Evolutionary conservation across 257 asterid genomes (phyloP), one percentile per base, ranked within the genome.

Genomic region (Nicotiana paniculata): DNA sequence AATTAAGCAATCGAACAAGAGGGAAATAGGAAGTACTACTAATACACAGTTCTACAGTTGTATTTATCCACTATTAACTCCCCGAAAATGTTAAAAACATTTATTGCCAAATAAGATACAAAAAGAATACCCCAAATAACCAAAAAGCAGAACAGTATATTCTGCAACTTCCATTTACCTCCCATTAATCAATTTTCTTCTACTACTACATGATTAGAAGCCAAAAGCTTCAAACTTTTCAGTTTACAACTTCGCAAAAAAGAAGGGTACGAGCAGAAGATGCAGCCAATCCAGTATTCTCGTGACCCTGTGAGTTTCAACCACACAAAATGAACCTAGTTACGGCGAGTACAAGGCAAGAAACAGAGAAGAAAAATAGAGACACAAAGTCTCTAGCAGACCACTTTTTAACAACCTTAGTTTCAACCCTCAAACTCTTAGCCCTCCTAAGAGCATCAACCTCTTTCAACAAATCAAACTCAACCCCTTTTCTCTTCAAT

Each of bases 391-490:
- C 99, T 86, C 97, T 85, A 9, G 87, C 85, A 6, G 97, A 93
- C 98, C 99, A 96, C 83, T 88, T 93, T 81, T 85, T 46, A 16
- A 89, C 94, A 4, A 84, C 89, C 54, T 86, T 90, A 0, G 91
- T 79, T 57, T 92, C 98, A 37, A 92, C 93, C 67, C 97, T 87
- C 90, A 96, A 84, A 61, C 98, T 96, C 93, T 94, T 96, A 0
- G 99, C 99, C 85, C 99, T 83, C 68, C 99, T 85, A 6, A 94
- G 90, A 0, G 97, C 98, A 74, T 96, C 98, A 1, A 96, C 99
- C 85, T 96, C 99, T 85, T 91, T 96, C 66, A 94, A 67, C 92
- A 96, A 72, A 87, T 94, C 97, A 69, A 96, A 96, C 59, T 94
- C 99, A 28, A 84, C 59, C 0, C 99, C 98, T 6, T 96, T 94